Base-by-base conservation (phyloP, 1,284 basidiomycete species). In the Lentinus polychrous region DNA sequence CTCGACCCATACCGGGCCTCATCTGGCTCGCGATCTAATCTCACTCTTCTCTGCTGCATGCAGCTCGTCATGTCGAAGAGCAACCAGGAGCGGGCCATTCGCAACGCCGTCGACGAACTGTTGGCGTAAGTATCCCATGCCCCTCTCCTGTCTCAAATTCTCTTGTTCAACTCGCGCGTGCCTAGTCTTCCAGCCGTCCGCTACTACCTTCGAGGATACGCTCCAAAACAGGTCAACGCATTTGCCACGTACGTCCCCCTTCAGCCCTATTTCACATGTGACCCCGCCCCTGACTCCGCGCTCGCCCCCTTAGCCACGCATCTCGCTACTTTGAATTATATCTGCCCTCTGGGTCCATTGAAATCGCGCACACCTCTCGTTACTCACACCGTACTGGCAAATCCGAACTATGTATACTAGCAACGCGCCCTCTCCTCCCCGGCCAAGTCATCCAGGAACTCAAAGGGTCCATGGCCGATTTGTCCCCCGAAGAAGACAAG, bases 321-420 rank as follows among this genome's bases (percentile, higher is more conserved):
- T 88, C 84, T 43, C 86, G 89, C 38, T 93, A 92, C 66, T 82
- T 91, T 59, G 85, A 90, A 62, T 76, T 92, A 35, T 90, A 91
- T 63, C 73, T 86, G 55, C 86, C 89, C 32, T 75, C 76, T n/a
- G 85, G 86, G 45, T 83, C 77, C 49, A 89, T 92, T 56, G 89
- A 92, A 65, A 90, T 93, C 55, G 83, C 89, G 11, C 86, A 90
- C 64, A 93, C 90, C 0, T 85, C 86, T 27, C 78, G 91, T 22
- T 93, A 92, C 62, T 80, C 85, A 23, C 80, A 87, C 66, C 77
- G 76, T 52, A 91, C 89, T n/a, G 87, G 86, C 56, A 92, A 93
- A 66, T 87, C 88, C 31, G 93, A 95, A 62, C 71, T 95, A 6
- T 94, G 89, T 60, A 92, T 95, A 33, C 75, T 94, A 51, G 91